phyloP scores from a whole-genome alignment of 768 basidiomycete species.

The Polyporus arcularius region DNA sequence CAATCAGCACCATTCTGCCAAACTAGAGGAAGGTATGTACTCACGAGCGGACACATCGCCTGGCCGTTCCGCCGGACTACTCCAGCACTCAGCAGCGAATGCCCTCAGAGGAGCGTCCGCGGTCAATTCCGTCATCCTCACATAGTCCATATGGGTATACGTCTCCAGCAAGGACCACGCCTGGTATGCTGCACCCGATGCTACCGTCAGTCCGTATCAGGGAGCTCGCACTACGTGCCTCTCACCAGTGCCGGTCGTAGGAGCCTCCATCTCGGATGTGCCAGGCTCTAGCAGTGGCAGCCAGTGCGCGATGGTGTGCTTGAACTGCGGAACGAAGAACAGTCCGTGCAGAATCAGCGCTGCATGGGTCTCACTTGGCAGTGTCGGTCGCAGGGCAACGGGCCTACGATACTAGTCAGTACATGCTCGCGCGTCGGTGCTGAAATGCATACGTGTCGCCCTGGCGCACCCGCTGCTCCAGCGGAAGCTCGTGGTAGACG shows the following conservation, averaged over 20 bases:
- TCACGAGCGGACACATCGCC: slow-evolving; percentile 47
- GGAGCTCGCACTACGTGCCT: slow-evolving; percentile 27
- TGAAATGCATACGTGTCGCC: slow-evolving; percentile 52
- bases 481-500: slow-evolving; percentile 49
- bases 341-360: slow-evolving; percentile 65
- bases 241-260: slow-evolving; percentile 35
- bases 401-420: slow-evolving; percentile 46
- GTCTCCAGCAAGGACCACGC: slow-evolving; percentile 64
- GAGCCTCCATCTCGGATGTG: slow-evolving; percentile 23
- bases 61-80: slow-evolving; percentile 35
- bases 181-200: slow-evolving; percentile 38
- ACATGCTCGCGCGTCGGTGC: background rate
- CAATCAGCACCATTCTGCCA: background rate
- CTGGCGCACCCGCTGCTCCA: slow-evolving; percentile 55
- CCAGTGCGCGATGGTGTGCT: slow-evolving; percentile 43
- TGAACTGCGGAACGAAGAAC: slow-evolving; percentile 72
- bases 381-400: slow-evolving; percentile 63
- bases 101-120: slow-evolving; percentile 51
- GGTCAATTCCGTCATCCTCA: slow-evolving; percentile 55
- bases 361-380: slow-evolving; percentile 53
- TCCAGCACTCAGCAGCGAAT: slow-evolving; percentile 44
- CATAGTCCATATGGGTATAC: slow-evolving; percentile 71
- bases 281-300: slow-evolving; percentile 26
- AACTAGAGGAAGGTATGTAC: slow-evolving; percentile 6
- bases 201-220: background rate